Evolutionary conservation across 75 land plant species (phyloP).

Genomic region (Cunninghamia lanceolata): DNA sequence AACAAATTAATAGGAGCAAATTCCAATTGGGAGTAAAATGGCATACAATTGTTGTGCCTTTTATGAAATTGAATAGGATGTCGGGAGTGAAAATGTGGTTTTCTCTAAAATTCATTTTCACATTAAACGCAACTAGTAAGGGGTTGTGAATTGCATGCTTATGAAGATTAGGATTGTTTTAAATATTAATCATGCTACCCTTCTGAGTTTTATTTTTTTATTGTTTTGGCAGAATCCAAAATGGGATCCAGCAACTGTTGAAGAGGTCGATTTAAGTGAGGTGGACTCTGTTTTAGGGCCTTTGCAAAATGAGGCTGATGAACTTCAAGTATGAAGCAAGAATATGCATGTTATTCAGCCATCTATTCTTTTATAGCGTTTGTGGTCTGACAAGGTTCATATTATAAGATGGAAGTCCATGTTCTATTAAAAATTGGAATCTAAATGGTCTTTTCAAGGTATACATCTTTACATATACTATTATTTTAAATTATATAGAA

Average conservation of each 20-base stretch:
- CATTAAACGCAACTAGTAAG: not conserved
- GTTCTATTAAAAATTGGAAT: no score
- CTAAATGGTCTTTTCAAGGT: not conserved
- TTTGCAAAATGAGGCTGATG: conserved; percentile 36
- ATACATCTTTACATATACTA: not conserved
- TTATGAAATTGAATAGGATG: not conserved
- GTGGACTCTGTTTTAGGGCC: conserved; percentile 62
- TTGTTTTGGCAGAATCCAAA: conserved; percentile 69
- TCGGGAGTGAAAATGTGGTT: not conserved
- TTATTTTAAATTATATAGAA: not conserved
- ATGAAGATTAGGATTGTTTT: not conserved
- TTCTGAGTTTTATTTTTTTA: not conserved
- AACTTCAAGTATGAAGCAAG: conserved; percentile 26
- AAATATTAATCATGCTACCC: not conserved
- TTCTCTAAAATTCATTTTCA: not conserved
- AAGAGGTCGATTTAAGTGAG: conserved; percentile 52
- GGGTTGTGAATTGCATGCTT: not conserved
- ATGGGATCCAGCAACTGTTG: conserved; percentile 71
- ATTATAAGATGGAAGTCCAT: not conserved
- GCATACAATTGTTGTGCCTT: not conserved
- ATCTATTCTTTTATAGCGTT: not conserved
- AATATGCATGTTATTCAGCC: not conserved
- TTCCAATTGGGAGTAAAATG: not conserved
- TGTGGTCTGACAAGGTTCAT: not conserved
- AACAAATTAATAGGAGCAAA: no score